Evolutionary conservation across 805 yeast species (phyloP).

Genomic region (Starmerella roubikii): DNA sequence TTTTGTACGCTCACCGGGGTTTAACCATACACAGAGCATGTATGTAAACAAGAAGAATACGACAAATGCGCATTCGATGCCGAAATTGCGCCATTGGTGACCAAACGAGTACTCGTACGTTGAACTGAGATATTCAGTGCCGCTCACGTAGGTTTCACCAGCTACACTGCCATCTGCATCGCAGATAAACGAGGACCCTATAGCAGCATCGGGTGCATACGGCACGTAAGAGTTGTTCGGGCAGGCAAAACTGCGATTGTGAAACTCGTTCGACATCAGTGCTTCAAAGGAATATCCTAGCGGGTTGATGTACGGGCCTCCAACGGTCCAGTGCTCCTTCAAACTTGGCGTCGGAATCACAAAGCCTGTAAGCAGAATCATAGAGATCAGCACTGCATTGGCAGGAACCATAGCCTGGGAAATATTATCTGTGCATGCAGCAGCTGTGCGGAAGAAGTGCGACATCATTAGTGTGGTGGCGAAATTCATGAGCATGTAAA

Average conservation of each 20-base stretch:
- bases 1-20: constrained; percentile 25
- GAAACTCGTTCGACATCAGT: constrained; percentile 53
- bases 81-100: constrained; percentile 74
- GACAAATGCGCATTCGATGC: constrained; percentile 44
- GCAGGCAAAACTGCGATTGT: constrained; percentile 43
- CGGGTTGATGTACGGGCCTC: constrained; percentile 50
- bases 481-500: constrained; percentile 34
- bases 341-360: constrained; percentile 45
- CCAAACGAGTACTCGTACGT: constrained; percentile 39
- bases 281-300: constrained; percentile 48
- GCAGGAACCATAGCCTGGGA: constrained; percentile 48
- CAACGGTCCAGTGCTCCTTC: constrained; percentile 55
- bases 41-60: constrained; percentile 30
- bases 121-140: constrained; percentile 40
- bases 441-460: constrained; percentile 40
- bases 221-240: constrained; percentile 37
- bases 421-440: constrained; percentile 36
- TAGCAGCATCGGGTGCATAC: constrained; percentile 14
- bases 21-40: constrained; percentile 22
- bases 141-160: constrained; percentile 42
- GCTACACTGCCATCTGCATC: constrained; percentile 45
- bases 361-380: constrained; percentile 48
- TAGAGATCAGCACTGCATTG: constrained; percentile 38
- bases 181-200: constrained; percentile 51
- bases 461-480: constrained; percentile 36